Conservation (phyloP, 2,329 filamentous ascomycete genomes). For the Pseudogymnoascus sp. region DNA sequence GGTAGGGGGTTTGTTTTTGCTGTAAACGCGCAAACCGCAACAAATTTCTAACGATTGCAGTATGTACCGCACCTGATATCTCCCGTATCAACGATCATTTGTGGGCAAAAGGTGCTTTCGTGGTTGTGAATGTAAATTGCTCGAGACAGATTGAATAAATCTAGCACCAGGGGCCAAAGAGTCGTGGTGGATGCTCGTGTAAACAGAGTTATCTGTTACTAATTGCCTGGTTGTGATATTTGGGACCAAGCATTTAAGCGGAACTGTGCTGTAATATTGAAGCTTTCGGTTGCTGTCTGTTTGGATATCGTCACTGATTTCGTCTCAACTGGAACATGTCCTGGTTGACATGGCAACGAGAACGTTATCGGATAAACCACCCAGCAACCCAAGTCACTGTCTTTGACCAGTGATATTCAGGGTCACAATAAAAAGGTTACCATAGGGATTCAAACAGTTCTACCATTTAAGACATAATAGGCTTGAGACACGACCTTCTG, state of each 20-base stretch:
- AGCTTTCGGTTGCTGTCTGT: conserved; percentile 1
- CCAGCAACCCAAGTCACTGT: conserved; percentile 1
- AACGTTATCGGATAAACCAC: background rate
- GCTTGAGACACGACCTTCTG: background rate
- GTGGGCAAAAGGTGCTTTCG: background rate
- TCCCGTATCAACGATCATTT: conserved; percentile 1
- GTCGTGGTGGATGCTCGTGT: background rate
- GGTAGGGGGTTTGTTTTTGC: background rate
- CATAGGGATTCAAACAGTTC: conserved; percentile 2
- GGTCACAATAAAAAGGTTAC: background rate
- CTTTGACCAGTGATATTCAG: background rate
- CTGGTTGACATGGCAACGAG: background rate
- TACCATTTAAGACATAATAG: conserved; percentile 9
- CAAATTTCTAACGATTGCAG: background rate
- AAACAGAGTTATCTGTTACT: background rate
- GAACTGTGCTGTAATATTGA: conserved; percentile 1
- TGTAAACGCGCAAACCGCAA: background rate
- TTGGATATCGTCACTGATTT: background rate
- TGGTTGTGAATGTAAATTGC: background rate
- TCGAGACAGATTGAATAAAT: background rate
- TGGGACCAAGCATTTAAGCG: background rate
- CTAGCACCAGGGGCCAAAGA: background rate
- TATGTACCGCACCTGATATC: conserved; percentile 3
- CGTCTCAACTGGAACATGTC: conserved; percentile 3
- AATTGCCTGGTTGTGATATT: background rate